phyloP scores from a whole-genome alignment of 139 green algal genomes.

The Ettlia oleoabundans region DNA sequence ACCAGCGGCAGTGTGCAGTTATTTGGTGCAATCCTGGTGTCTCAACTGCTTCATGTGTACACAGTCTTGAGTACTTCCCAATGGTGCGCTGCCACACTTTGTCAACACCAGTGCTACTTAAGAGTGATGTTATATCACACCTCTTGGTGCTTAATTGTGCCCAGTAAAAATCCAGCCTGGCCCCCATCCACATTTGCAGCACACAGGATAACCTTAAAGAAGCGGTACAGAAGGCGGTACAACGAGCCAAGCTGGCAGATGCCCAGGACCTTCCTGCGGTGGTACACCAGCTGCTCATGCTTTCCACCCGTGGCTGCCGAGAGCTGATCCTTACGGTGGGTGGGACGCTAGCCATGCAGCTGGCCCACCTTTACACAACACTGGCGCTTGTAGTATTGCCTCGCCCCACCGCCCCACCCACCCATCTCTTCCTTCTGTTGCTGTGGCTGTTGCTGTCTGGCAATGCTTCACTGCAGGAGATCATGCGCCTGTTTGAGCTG shows the following conservation, averaged over 20 bases:
- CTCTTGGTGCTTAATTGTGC: too few species aligned
- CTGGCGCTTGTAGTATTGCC: not conserved
- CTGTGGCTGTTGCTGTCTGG: not conserved
- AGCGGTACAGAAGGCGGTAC: conserved; percentile 1
- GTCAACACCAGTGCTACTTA: too few species aligned
- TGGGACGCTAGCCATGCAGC: not conserved
- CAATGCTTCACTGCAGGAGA: conserved; percentile 31
- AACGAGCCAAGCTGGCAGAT: conserved; percentile 12
- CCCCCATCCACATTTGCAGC: too few species aligned
- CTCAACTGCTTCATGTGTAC: too few species aligned
- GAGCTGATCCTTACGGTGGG: conserved; percentile 9
- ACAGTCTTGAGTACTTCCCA: too few species aligned
- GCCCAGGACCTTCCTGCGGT: conserved; percentile 37
- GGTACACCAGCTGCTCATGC: conserved; percentile 39
- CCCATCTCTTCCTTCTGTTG: not conserved
- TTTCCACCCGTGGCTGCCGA: conserved; percentile 13
- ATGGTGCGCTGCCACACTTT: too few species aligned
- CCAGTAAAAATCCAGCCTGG: too few species aligned
- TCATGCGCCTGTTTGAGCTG: conserved; percentile 36
- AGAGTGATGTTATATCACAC: too few species aligned
- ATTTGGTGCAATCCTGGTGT: not conserved
- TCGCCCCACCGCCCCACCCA: not conserved
- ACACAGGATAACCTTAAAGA: not conserved
- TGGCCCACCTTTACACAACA: not conserved
- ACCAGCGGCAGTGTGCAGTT: not conserved